Evolutionary conservation across 2,329 filamentous ascomycete species (phyloP).

Genomic region (Cryoendolithus antarcticus): DNA sequence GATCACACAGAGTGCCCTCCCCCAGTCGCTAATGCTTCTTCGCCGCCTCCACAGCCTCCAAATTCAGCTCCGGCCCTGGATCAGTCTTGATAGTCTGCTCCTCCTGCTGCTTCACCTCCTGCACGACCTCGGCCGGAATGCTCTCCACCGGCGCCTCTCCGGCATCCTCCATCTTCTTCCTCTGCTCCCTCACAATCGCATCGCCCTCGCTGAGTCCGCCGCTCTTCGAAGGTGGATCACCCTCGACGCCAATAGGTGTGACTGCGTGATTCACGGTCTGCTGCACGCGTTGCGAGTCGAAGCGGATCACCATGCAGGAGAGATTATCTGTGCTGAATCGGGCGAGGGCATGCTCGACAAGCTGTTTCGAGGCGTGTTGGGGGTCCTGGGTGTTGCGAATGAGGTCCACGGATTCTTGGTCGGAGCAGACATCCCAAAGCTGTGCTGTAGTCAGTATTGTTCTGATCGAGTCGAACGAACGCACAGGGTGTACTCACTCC

Average conservation of each 20-base stretch:
- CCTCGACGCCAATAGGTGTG: conserved; percentile 48
- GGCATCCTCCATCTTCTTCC: conserved; percentile 33
- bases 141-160: too few species aligned
- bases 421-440: conserved; percentile 98
- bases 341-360: conserved; percentile 84
- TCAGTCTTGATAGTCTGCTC: conserved; percentile 16
- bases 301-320: conserved; percentile 92
- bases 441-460: conserved; percentile 32
- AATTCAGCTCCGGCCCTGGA: conserved; percentile 34
- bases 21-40: conserved; percentile 21
- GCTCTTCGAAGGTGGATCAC: conserved; percentile 35
- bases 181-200: conserved; percentile 46
- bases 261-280: conserved; percentile 38
- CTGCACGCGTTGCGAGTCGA: conserved; percentile 55
- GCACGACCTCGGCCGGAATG: conserved; percentile 27
- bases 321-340: conserved; percentile 96
- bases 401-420: conserved; percentile 92
- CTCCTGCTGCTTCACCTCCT: conserved; percentile 25
- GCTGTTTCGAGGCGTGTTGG: conserved; percentile 65
- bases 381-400: conserved; percentile 72
- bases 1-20: too few species aligned
- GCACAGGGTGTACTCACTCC: conserved; percentile 57
- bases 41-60: conserved; percentile 32
- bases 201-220: conserved; percentile 49
- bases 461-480: too few species aligned